phyloP scores from a whole-genome alignment of 164 flowering plant genomes.

The Litsea cubeba region DNA sequence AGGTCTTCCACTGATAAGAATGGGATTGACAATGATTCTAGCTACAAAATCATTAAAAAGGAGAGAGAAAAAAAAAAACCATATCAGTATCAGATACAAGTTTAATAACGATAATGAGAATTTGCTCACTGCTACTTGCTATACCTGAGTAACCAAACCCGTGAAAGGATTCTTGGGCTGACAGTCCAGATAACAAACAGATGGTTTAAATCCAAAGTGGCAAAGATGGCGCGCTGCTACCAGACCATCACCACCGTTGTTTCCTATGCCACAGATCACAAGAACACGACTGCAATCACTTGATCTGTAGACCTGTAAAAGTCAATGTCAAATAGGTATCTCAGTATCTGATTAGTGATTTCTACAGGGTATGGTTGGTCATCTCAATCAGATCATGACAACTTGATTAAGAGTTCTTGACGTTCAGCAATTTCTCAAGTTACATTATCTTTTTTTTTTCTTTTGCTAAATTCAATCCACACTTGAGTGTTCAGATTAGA shows the following conservation, averaged over 20 bases:
- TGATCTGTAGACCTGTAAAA: conserved; percentile 63
- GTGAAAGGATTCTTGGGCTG: conserved; percentile 69
- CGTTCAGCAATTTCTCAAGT: no score
- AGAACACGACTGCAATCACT: conserved; percentile 63
- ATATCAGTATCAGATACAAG: background rate
- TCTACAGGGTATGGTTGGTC: no score
- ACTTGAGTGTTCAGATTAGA: no score
- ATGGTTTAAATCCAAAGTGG: conserved; percentile 86
- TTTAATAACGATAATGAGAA: background rate
- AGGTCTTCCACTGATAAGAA: conserved; percentile 78
- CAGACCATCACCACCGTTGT: conserved; percentile 98
- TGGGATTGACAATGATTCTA: conserved; percentile 78
- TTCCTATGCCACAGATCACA: conserved; percentile 93
- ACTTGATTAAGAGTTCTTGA: no score
- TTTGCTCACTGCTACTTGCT: background rate
- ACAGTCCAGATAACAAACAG: conserved; percentile 78
- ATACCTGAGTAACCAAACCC: conserved; percentile 89
- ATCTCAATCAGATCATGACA: no score
- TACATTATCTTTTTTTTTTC: no score
- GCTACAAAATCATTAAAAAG: conserved; percentile 40
- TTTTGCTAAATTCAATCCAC: no score
- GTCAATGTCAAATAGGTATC: no score
- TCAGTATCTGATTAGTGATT: no score
- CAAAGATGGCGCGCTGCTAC: conserved; percentile 93
- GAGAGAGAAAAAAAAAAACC: conserved; percentile 8